Conservation (phyloP, 441 rosid genomes). For the Isatis lusitanica region DNA sequence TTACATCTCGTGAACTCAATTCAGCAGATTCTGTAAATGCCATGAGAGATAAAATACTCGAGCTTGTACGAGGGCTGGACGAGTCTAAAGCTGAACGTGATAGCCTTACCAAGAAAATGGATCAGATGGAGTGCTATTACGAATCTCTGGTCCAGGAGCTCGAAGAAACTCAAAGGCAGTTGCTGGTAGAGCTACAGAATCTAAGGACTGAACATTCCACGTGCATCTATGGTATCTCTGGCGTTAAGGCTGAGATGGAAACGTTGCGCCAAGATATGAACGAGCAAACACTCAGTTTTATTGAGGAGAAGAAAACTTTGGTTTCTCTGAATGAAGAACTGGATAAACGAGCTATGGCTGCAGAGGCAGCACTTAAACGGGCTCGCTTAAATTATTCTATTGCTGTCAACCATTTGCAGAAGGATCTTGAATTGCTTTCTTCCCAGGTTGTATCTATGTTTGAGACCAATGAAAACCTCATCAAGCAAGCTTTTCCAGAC, state of each 20-base stretch:
- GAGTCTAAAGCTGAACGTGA: constrained; percentile 88
- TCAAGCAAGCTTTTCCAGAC: constrained; percentile 79
- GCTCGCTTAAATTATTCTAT: constrained; percentile 95
- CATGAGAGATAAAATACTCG: constrained; percentile 76
- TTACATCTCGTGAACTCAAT: constrained; percentile 62
- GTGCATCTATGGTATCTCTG: constrained; percentile 68
- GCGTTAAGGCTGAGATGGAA: constrained; percentile 84
- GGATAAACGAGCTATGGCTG: constrained; percentile 74
- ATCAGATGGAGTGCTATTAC: constrained; percentile 98
- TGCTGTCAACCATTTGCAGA: constrained; percentile 93
- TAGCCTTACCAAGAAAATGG: constrained; percentile 89
- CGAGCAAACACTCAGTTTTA: constrained; percentile 61
- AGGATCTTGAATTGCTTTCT: constrained; percentile 94
- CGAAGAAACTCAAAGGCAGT: constrained; percentile 95
- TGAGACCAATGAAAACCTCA: constrained; percentile 90
- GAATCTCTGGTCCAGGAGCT: constrained; percentile 97
- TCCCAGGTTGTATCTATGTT: constrained; percentile 90
- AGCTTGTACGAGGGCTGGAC: constrained; percentile 86
- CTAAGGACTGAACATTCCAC: constrained; percentile 89
- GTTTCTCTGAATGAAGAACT: constrained; percentile 74
- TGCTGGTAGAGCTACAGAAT: constrained; percentile 87
- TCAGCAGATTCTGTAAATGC: constrained; percentile 59
- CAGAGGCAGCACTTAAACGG: constrained; percentile 93
- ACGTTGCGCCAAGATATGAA: constrained; percentile 64
- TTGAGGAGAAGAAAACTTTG: constrained; percentile 68